These are phyloP conservation scores for Diphasiastrum complanatum DNA, from an alignment of 83 land plant genomes.

Conservation along the genomic window DNA sequence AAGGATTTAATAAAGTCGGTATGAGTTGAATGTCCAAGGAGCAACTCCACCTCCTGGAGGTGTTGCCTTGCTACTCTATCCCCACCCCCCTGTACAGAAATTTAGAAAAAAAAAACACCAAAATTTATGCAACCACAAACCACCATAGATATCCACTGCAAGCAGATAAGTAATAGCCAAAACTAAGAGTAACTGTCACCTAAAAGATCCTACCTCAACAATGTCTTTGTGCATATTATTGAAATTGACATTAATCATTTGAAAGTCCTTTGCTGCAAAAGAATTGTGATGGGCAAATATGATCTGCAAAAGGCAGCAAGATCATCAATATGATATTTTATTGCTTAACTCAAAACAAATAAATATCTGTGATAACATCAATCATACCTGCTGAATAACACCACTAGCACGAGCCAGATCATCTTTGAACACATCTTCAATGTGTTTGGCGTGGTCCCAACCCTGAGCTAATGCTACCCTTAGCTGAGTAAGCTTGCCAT, in stretches of 20 bases:
- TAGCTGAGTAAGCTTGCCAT: conserved; percentile 22
- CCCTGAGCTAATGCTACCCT: conserved; percentile 11
- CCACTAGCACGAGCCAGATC: conserved; percentile 17
- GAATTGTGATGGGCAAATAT: conserved; percentile 27
- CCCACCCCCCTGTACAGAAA: background rate
- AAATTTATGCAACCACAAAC: too few species aligned
- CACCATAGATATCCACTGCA: too few species aligned
- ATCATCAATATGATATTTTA: background rate
- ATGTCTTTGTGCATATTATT: background rate
- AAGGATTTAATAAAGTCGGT: conserved; percentile 9
- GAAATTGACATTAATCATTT: background rate
- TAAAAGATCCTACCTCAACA: too few species aligned
- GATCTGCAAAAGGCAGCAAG: conserved; percentile 6
- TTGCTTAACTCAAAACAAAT: background rate
- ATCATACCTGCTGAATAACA: conserved; percentile 23
- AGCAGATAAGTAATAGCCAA: too few species aligned
- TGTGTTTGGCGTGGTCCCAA: conserved; percentile 13
- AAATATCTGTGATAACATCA: background rate
- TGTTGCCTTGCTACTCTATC: too few species aligned
- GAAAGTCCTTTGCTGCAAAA: conserved; percentile 5
- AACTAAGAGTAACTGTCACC: too few species aligned
- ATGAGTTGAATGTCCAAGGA: conserved; percentile 21
- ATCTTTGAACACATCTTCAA: conserved; percentile 12
- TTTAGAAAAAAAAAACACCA: too few species aligned
- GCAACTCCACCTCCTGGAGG: background rate